Percentiles rank a stretch among this genome's conserved stretches.
These are phyloP conservation scores for Schizothecium vesticola DNA, from an alignment of 495 filamentous ascomycete genomes.

Conservation along the genomic window DNA sequence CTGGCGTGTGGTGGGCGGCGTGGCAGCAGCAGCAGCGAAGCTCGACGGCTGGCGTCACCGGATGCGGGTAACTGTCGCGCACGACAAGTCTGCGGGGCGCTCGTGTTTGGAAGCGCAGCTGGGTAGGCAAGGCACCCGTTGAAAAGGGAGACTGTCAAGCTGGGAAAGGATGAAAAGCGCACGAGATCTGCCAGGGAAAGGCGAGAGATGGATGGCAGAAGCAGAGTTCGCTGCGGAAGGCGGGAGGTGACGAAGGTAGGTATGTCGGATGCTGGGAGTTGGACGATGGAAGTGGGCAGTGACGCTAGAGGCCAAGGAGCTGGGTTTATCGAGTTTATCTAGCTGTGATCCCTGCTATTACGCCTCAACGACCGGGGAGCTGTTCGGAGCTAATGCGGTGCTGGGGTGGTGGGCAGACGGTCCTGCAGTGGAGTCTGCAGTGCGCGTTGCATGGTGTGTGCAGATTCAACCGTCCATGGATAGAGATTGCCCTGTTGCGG, in stretches of 20 bases:
- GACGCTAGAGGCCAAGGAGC: conserved; percentile 11
- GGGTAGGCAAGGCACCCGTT: not conserved
- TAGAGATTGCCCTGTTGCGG: not conserved
- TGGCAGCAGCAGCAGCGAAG: not conserved
- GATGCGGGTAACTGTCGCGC: not conserved
- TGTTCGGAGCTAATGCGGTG: conserved; percentile 16
- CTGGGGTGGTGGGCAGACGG: conserved; percentile 4
- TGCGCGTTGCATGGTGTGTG: not conserved
- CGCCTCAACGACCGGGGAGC: conserved; percentile 8
- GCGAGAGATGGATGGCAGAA: not conserved
- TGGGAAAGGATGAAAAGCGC: not conserved
- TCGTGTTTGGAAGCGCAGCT: not conserved
- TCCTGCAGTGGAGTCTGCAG: conserved; percentile 1
- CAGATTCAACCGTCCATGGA: not conserved
- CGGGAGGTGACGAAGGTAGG: conserved; percentile 3
- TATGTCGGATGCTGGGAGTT: conserved; percentile 10
- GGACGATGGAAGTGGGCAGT: conserved; percentile 16
- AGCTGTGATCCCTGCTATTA: not conserved
- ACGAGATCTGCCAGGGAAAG: not conserved
- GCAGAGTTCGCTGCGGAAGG: not conserved
- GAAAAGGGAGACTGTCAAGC: not conserved
- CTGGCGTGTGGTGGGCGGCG: not conserved
- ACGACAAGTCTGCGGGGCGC: not conserved
- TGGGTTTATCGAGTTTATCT: not conserved
- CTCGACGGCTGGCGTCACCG: not conserved